Base-by-base conservation (phyloP, 2,329 filamentous ascomycete species). In the Aspergillus brunneoviolaceus region DNA sequence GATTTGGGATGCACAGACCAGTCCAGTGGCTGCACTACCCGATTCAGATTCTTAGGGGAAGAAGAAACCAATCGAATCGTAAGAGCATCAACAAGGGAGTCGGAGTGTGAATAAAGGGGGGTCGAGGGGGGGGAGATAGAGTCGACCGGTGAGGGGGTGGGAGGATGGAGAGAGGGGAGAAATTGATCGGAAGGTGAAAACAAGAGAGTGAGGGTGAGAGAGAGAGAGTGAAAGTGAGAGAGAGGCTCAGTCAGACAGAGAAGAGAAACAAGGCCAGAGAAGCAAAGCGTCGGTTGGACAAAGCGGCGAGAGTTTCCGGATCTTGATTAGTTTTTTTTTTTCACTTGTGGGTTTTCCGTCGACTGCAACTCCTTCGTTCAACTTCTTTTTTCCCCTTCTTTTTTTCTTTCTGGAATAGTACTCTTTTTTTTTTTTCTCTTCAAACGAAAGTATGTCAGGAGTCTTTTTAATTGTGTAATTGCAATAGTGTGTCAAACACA, bases 401-500 rank as follows among this genome's bases (percentile, higher is more conserved):
- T 35, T 12, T 12, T 12, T 6, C 11, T 35, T 35, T 35, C 16
- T 23, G 23, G 23, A 23, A 23, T 23, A 23, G 23, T 23, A 5
- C 61, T 61, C 33, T 59, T 55, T 52, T 57, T 55, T 51, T 23
- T 42, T 53, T 54, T 57, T 35, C 59, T 50, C 33, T 55, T 60
- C 53, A 58, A 76, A 74, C 69, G 73, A 76, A 72, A 73, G 73
- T 70, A 74, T 74, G 69, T 68, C 70, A 70, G 70, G 67, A 35
- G 19, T 19, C 19, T 35, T 12, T 35, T 5, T 35, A 23, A 23
- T 4, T 14, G 64, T 65, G 63, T 27, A 67, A 66, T 69, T 69
- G 73, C 74, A 72, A 71, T 70, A 74, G 76, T 78, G 76, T 79
- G 74, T 79, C 76, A 77, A 78, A 78, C 76, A 78, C 76, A 75